Conservation (phyloP, 768 basidiomycete species). For the Lactifluus echinatus region DNA sequence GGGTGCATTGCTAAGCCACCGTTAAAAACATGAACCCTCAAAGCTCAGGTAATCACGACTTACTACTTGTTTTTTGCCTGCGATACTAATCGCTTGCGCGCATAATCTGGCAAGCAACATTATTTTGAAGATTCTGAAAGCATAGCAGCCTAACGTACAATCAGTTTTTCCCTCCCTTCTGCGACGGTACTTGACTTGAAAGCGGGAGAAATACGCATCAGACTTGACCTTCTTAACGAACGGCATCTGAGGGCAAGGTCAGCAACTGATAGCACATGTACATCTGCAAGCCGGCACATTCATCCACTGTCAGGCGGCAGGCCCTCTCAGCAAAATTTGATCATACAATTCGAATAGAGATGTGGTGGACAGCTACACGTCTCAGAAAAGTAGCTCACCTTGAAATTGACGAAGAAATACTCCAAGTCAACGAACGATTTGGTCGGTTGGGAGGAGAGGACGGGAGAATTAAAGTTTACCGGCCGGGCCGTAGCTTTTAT, state of each 20-base stretch:
- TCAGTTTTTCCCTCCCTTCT: slow-evolving; percentile 98
- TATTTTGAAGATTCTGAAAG: background rate
- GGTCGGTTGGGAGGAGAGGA: background rate
- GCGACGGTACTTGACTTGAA: slow-evolving; percentile 97
- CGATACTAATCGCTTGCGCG: slow-evolving; percentile 90
- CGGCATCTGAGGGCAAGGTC: slow-evolving; percentile 52
- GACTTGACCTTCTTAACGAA: slow-evolving; percentile 98
- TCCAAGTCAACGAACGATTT: background rate
- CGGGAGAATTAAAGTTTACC: background rate
- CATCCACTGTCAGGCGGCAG: slow-evolving; percentile 27
- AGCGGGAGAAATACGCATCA: slow-evolving; percentile 94
- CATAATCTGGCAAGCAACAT: slow-evolving; percentile 62
- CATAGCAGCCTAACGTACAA: slow-evolving; percentile 39
- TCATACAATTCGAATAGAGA: background rate
- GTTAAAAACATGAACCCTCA: background rate
- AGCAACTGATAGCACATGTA: slow-evolving; percentile 11
- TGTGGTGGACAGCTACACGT: background rate
- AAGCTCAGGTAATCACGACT: slow-evolving; percentile 24
- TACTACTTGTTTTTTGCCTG: slow-evolving; percentile 99
- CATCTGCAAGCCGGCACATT: slow-evolving; percentile 26
- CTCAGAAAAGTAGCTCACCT: slow-evolving; percentile 2
- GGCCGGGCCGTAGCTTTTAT: background rate
- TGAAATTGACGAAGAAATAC: background rate
- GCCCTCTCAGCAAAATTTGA: slow-evolving; percentile 8
- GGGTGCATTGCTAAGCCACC: slow-evolving; percentile 66